These are phyloP conservation scores for Colletotrichum kahawae DNA, from an alignment of 2,329 filamentous ascomycete genomes.

Conservation along the genomic window DNA sequence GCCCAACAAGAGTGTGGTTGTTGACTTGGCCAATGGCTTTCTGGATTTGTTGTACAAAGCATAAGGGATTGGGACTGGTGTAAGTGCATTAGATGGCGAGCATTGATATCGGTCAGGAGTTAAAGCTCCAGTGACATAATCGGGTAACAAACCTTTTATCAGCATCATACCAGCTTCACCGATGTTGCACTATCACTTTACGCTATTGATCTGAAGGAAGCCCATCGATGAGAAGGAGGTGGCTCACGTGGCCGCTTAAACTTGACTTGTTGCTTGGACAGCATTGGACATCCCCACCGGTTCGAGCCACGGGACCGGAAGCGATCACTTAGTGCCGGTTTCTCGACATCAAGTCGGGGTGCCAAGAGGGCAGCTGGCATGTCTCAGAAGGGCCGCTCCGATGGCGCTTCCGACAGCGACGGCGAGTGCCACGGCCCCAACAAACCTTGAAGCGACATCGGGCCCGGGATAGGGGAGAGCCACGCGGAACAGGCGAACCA, in stretches of 20 bases:
- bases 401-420: background rate
- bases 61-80: slow-evolving; percentile 41
- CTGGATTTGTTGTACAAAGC: slow-evolving; percentile 92
- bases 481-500: background rate
- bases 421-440: background rate
- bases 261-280: background rate
- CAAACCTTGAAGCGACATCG: background rate
- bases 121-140: background rate
- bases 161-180: background rate
- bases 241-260: background rate
- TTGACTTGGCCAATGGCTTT: slow-evolving; percentile 88
- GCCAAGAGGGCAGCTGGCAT: background rate
- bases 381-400: background rate
- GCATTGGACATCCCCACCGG: background rate
- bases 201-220: background rate
- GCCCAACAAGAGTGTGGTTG: slow-evolving; percentile 94
- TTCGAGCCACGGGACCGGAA: background rate
- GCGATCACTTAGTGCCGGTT: background rate
- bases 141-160: background rate
- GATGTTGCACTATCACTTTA: background rate
- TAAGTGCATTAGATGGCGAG: slow-evolving; percentile 12
- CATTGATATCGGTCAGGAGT: slow-evolving; percentile 11
- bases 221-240: background rate
- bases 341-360: background rate
- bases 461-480: background rate